Evolutionary conservation across 768 basidiomycete species (phyloP), one percentile per base, ranked within the genome.

Genomic region (Russula brevipes): DNA sequence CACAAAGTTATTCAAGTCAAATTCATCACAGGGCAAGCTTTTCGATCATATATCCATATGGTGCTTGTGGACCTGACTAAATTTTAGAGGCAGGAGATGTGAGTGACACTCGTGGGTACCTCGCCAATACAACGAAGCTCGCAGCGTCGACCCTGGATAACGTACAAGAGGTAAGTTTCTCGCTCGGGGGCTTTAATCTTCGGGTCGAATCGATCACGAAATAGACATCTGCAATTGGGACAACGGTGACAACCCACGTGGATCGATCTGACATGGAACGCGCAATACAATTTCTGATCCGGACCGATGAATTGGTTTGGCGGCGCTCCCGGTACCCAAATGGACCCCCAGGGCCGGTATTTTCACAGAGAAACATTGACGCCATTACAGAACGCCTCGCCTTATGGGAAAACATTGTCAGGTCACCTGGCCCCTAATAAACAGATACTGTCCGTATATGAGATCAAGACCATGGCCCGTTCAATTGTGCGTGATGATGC

Each of bases 341-440:
- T 33, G 42, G 50, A 17, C 44, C 60, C 19, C 14, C 59, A n/a
- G 63, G 49, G 49, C 53, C 60, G 24, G 55, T 65, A 10, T 69
- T 65, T 51, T 60, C 63, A 24, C 64, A 65, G 35, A 38, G 50
- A 31, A 69, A 69, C 46, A 24, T 68, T 42, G 59, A 66, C 42
- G 63, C 64, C 46, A 35, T 69, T 30, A 36, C 36, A 2, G 54
- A 60, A 49, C 68, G 68, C 24, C 54, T 69, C 45, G 19, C 31
- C 8, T 56, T 69, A 42, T 69, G 68, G 68, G 68, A 69, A 55
- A 69, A 47, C 50, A 63, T 65, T 8, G 30, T 68, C 57, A 68
- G 68, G 60, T 59, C 58, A 35, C 67, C 61, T 30, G 14, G 16
- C 31, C 46, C 67, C 17, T 45, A 51, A 42, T 59, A 41, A 64